Percentiles rank a stretch among this genome's conserved stretches.
phyloP scores from a whole-genome alignment of 805 yeast species.

The Gaillardinia entomophila region DNA sequence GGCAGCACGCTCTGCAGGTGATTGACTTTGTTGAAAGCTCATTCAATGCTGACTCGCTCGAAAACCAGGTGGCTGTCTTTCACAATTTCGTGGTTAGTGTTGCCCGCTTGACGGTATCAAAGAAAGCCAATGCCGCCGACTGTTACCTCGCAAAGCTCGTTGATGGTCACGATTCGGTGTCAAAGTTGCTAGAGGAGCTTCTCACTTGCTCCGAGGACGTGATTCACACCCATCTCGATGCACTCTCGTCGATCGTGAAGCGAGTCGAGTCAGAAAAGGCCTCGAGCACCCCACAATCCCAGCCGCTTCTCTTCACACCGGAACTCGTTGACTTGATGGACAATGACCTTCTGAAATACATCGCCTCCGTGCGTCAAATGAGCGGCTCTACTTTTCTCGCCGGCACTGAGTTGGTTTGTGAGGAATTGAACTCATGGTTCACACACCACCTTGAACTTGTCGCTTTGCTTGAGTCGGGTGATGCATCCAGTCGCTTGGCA shows the following conservation, averaged over 20 bases:
- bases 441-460: no score
- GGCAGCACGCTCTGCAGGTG: no score
- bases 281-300: neutral
- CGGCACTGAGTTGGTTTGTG: no score
- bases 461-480: no score
- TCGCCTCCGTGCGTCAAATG: conserved; percentile 3
- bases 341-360: conserved; percentile 21
- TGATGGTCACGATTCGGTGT: conserved; percentile 1
- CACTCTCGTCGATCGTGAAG: neutral
- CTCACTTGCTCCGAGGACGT: conserved; percentile 4
- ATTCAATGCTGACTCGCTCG: no score
- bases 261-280: neutral
- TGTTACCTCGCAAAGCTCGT: conserved; percentile 9
- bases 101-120: conserved; percentile 14
- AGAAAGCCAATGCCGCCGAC: conserved; percentile 7
- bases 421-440: conserved; percentile 4
- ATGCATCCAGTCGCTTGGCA: no score
- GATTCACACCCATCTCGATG: conserved; percentile 4
- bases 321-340: conserved; percentile 21
- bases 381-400: no score
- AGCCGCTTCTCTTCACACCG: conserved; percentile 10
- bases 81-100: conserved; percentile 21
- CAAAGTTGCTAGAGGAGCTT: conserved; percentile 2
- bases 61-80: conserved; percentile 11
- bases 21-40: no score